These are phyloP conservation scores for Kluyveromyces dobzhanskii DNA, from an alignment of 805 yeast species.

Conservation along the genomic window DNA sequence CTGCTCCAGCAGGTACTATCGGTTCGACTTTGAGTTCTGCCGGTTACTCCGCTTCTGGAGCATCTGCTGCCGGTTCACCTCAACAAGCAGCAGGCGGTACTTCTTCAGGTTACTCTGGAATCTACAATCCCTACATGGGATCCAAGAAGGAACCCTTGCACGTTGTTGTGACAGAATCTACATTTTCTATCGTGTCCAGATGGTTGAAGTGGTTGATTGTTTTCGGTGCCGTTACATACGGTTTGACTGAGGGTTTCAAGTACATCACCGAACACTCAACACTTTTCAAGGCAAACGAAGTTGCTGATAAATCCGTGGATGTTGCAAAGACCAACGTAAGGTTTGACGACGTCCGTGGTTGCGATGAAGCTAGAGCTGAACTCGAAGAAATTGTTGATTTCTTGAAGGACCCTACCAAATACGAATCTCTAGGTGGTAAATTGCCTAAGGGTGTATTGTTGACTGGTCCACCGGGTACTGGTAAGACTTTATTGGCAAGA, in stretches of 20 bases:
- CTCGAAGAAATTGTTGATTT: slow-evolving; percentile 97
- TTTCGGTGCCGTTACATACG: slow-evolving; percentile 70
- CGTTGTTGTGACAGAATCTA: slow-evolving; percentile 85
- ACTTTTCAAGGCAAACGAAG: slow-evolving; percentile 56
- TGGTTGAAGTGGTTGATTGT: slow-evolving; percentile 89
- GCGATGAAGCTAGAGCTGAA: slow-evolving; percentile 97
- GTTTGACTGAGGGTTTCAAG: slow-evolving; percentile 68
- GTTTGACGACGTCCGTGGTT: slow-evolving; percentile 92
- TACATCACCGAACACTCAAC: slow-evolving; percentile 73
- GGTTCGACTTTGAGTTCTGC: slow-evolving; percentile 24
- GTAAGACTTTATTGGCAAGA: slow-evolving; percentile 91
- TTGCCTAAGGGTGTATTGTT: slow-evolving; percentile 93
- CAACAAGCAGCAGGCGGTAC: background rate
- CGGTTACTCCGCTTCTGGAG: slow-evolving; percentile 10
- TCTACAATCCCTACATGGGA: slow-evolving; percentile 39
- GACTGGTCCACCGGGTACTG: slow-evolving; percentile 99
- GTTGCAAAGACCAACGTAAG: slow-evolving; percentile 78
- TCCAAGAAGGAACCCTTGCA: slow-evolving; percentile 78
- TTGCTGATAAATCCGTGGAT: slow-evolving; percentile 71
- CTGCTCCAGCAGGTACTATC: slow-evolving; percentile 28
- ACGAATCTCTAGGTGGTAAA: slow-evolving; percentile 95
- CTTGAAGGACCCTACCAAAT: slow-evolving; percentile 89
- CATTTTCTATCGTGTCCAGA: slow-evolving; percentile 65
- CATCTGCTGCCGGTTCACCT: slow-evolving; percentile 3
- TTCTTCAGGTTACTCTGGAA: slow-evolving; percentile 18